Percentiles rank a stretch among this genome's conserved stretches.
Evolutionary conservation across 2,329 filamentous ascomycete genomes (phyloP).

Genomic region (Aspergillus sp.): DNA sequence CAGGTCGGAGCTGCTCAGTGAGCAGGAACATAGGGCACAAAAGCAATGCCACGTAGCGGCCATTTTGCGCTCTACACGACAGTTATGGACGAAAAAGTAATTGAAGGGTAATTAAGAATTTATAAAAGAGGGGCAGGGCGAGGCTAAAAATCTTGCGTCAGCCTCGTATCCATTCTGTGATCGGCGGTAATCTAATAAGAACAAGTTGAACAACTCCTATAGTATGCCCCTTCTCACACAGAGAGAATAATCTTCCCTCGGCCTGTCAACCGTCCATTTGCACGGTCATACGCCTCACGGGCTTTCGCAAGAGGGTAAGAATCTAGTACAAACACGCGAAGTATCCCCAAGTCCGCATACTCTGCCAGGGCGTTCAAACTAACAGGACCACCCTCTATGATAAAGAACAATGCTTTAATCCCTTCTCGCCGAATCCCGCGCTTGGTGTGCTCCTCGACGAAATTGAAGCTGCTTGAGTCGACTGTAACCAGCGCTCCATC

Average conservation of each 20-base stretch:
- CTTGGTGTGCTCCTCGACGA: conserved; percentile 25
- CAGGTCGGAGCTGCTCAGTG: not conserved
- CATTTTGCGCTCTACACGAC: not conserved
- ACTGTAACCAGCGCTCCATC: conserved; percentile 26
- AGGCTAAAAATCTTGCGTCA: not conserved
- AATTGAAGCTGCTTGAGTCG: conserved; percentile 30
- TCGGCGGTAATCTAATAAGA: not conserved
- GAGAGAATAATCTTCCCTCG: conserved; percentile 16
- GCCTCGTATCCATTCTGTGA: not conserved
- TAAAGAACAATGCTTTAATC: conserved; percentile 17
- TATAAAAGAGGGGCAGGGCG: not conserved
- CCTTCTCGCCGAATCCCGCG: conserved; percentile 16
- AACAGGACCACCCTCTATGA: conserved; percentile 3
- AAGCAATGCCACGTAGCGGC: not conserved
- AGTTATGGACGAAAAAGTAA: not conserved
- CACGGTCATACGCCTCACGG: conserved; percentile 13
- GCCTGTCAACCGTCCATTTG: conserved; percentile 3
- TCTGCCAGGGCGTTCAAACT: conserved; percentile 1
- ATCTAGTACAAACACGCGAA: conserved; percentile 10
- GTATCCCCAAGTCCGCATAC: not conserved
- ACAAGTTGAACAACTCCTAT: too few species aligned
- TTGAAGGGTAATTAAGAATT: not conserved
- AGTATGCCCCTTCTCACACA: not conserved
- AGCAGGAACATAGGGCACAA: not conserved
- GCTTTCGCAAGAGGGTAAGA: not conserved